These are phyloP conservation scores for Penstemon newberryi DNA, from an alignment of 257 asterid species.

Conservation along the genomic window DNA sequence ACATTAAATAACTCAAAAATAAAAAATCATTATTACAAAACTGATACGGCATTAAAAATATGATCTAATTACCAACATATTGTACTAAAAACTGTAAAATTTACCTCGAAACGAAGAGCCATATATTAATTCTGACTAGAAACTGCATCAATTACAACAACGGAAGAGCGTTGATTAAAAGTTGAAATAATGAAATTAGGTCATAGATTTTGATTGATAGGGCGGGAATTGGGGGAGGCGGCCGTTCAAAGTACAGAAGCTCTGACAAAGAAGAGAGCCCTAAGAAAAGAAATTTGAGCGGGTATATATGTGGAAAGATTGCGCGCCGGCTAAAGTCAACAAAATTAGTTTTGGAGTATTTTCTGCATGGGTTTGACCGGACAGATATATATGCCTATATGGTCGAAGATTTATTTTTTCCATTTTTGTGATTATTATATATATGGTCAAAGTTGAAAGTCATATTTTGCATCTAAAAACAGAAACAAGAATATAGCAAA, in stretches of 20 bases:
- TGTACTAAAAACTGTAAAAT: background rate
- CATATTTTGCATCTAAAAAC: no score
- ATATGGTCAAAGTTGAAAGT: no score
- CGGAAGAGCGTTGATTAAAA: background rate
- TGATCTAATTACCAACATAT: background rate
- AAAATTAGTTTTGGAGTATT: no score
- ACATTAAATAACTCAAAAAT: background rate
- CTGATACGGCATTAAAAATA: no score
- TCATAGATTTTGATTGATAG: background rate
- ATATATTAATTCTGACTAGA: conserved; percentile 25
- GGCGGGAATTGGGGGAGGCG: conserved; percentile 15
- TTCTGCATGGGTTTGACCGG: no score
- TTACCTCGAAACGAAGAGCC: conserved; percentile 58
- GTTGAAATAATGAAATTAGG: background rate
- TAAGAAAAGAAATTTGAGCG: conserved; percentile 1
- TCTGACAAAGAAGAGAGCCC: conserved; percentile 6
- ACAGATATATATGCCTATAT: no score
- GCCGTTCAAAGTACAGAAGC: background rate
- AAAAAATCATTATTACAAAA: no score
- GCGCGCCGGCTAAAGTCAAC: conserved; percentile 21
- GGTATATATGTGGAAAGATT: background rate
- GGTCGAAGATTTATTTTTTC: no score
- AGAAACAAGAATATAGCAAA: no score
- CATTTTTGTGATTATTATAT: no score
- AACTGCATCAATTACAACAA: conserved; percentile 4